A percentile compares a stretch with the other conserved stretches of the same genome.
These are phyloP conservation scores for Rhizopogon rudus DNA, from an alignment of 768 basidiomycete genomes.

Conservation along the genomic window DNA sequence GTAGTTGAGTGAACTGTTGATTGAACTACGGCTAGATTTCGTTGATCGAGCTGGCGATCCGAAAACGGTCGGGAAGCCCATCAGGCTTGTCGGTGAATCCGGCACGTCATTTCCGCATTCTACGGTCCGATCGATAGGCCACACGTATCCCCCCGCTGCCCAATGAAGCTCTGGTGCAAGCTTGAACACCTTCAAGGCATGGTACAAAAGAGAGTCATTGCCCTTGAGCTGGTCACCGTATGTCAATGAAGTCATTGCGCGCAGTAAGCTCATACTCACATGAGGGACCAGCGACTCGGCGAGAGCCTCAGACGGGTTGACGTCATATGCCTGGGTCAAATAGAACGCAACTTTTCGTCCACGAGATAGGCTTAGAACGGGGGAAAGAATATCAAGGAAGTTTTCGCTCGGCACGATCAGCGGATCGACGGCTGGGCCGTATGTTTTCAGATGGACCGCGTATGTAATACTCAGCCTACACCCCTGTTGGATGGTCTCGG, in stretches of 20 bases:
- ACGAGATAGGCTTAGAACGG: conserved; percentile 66
- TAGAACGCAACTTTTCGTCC: conserved; percentile 73
- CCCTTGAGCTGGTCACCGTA: conserved; percentile 56
- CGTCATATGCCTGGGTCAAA: conserved; percentile 60
- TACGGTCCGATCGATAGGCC: conserved; percentile 69
- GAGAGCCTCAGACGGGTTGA: conserved; percentile 63
- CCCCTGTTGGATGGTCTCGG: conserved; percentile 67
- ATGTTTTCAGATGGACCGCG: conserved; percentile 63
- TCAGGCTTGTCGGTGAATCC: conserved; percentile 18
- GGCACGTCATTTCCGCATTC: conserved; percentile 49
- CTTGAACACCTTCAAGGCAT: conserved; percentile 73
- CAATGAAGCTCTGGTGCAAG: conserved; percentile 71
- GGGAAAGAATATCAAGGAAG: conserved; percentile 67
- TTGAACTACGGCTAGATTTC: conserved; percentile 38
- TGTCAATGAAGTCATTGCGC: neutral
- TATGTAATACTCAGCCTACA: conserved; percentile 68
- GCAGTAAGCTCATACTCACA: conserved; percentile 38
- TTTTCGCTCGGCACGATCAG: conserved; percentile 69
- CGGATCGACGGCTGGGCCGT: conserved; percentile 59
- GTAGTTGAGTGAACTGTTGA: conserved; percentile 44
- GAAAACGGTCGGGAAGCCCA: conserved; percentile 22
- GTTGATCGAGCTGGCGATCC: conserved; percentile 16
- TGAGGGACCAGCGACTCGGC: conserved; percentile 68
- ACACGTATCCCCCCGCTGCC: conserved; percentile 79
- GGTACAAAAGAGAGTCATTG: conserved; percentile 69